These are phyloP conservation scores for Bipolaris oryzae DNA, from an alignment of 2,329 filamentous ascomycete genomes.

Conservation along the genomic window DNA sequence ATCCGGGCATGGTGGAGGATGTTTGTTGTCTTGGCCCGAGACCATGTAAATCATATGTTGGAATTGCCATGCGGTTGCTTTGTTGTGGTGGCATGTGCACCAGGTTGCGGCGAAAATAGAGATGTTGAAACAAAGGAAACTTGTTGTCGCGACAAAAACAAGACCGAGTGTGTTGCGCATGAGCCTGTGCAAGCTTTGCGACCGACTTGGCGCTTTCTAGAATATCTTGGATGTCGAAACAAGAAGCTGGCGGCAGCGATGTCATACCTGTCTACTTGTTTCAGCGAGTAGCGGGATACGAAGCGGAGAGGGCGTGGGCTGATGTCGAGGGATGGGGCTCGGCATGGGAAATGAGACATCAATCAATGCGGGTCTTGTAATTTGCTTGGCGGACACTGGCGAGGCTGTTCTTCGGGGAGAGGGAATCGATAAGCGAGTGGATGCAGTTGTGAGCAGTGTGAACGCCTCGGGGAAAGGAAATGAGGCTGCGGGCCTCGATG, in stretches of 20 bases:
- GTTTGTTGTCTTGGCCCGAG: not conserved
- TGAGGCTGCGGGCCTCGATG: slow-evolving; percentile 4
- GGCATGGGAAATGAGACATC: slow-evolving; percentile 16
- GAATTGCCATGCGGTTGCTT: not conserved
- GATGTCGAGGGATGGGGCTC: not conserved
- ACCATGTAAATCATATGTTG: not conserved
- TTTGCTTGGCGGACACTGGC: slow-evolving; percentile 18
- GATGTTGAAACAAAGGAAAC: not conserved
- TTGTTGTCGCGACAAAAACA: not conserved
- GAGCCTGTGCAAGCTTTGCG: not conserved
- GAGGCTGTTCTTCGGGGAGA: slow-evolving; percentile 15
- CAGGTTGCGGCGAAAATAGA: not conserved
- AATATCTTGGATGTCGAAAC: not conserved
- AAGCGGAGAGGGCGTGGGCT: slow-evolving; percentile 2
- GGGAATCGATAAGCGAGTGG: slow-evolving; percentile 19
- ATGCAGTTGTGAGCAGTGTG: not conserved
- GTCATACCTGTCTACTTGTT: slow-evolving; percentile 2
- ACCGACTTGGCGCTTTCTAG: slow-evolving; percentile 6
- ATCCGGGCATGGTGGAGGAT: not conserved
- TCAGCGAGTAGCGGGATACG: slow-evolving; percentile 3
- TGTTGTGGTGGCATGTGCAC: not conserved
- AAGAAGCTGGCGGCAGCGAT: slow-evolving; percentile 3
- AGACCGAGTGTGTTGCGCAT: not conserved
- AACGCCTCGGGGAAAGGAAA: not conserved
- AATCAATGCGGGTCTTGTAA: slow-evolving; percentile 19